A percentile compares a stretch with the other conserved stretches of the same genome.
phyloP scores from a whole-genome alignment of 2,329 filamentous ascomycete species.

The Beauveria asiatica region DNA sequence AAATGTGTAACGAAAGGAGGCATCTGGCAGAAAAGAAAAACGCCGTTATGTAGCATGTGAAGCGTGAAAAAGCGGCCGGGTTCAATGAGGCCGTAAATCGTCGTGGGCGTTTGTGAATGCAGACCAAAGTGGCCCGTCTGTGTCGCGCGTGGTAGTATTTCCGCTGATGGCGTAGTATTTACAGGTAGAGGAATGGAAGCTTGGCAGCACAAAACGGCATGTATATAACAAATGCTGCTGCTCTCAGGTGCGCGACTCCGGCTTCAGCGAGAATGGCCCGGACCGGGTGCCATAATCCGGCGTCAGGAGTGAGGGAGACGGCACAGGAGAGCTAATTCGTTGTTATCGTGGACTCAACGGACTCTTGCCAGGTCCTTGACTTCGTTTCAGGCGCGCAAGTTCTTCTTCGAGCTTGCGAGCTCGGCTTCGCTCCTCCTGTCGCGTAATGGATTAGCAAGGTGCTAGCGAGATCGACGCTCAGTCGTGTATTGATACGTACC shows the following conservation, averaged over 20 bases:
- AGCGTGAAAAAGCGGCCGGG: not conserved
- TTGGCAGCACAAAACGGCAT: not conserved
- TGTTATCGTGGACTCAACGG: slow-evolving; percentile 31
- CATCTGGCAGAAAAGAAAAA: not conserved
- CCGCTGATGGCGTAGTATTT: not conserved
- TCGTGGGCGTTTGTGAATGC: not conserved
- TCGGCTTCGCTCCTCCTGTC: slow-evolving; percentile 41
- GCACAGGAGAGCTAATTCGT: slow-evolving; percentile 7
- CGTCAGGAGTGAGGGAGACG: slow-evolving; percentile 7
- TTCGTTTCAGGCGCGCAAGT: slow-evolving; percentile 34
- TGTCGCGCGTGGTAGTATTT: not conserved
- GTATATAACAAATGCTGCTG: not conserved
- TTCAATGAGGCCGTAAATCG: not conserved
- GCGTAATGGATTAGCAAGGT: slow-evolving; percentile 20
- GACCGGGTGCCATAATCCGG: slow-evolving; percentile 2
- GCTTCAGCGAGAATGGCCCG: not conserved
- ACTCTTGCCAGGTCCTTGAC: slow-evolving; percentile 33
- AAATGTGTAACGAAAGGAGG: not conserved
- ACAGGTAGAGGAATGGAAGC: not conserved
- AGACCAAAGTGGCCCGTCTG: not conserved
- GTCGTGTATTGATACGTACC: slow-evolving; percentile 26
- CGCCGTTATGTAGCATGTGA: not conserved
- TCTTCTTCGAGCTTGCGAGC: slow-evolving; percentile 44
- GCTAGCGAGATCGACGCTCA: not conserved
- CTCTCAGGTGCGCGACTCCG: not conserved